phyloP scores from a whole-genome alignment of 2,329 filamentous ascomycete genomes.

The Sphaerulina vaccinii region DNA sequence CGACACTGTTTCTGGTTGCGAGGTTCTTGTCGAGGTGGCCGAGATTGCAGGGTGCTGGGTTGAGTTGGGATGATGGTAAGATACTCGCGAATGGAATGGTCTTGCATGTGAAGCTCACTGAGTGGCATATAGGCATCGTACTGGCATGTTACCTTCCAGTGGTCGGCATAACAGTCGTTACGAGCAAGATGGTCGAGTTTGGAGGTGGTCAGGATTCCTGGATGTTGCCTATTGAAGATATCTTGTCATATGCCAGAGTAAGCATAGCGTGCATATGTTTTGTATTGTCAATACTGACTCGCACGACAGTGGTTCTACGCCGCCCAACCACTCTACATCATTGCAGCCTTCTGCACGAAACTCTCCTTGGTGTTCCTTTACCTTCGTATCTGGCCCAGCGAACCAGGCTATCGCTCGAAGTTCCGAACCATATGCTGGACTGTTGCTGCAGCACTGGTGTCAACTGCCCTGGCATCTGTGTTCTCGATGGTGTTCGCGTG shows the following conservation, averaged over 20 bases:
- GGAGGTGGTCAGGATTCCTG: conserved; percentile 9
- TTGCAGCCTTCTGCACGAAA: conserved; percentile 14
- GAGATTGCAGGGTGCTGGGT: conserved; percentile 9
- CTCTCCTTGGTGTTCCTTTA: conserved; percentile 20
- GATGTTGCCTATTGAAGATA: conserved; percentile 8
- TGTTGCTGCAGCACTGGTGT: conserved; percentile 1
- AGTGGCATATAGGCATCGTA: not conserved
- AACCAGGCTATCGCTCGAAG: not conserved
- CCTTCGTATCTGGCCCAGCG: conserved; percentile 16
- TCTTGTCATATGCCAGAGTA: conserved; percentile 6
- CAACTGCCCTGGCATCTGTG: conserved; percentile 9
- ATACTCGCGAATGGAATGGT: not conserved
- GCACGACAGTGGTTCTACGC: conserved; percentile 17
- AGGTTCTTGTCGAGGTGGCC: conserved; percentile 13
- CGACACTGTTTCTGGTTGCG: conserved; percentile 7
- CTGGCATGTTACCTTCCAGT: conserved; percentile 1
- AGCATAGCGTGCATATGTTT: not conserved
- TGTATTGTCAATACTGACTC: not conserved
- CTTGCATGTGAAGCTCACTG: not conserved
- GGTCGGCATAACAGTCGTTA: conserved; percentile 8
- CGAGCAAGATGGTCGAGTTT: not conserved
- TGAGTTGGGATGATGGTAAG: conserved; percentile 15
- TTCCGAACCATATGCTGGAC: conserved; percentile 16
- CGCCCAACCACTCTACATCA: conserved; percentile 19
- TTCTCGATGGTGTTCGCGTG: conserved; percentile 16